Conservation (phyloP, 2,329 filamentous ascomycete species). For the Monosporascus sp. region DNA sequence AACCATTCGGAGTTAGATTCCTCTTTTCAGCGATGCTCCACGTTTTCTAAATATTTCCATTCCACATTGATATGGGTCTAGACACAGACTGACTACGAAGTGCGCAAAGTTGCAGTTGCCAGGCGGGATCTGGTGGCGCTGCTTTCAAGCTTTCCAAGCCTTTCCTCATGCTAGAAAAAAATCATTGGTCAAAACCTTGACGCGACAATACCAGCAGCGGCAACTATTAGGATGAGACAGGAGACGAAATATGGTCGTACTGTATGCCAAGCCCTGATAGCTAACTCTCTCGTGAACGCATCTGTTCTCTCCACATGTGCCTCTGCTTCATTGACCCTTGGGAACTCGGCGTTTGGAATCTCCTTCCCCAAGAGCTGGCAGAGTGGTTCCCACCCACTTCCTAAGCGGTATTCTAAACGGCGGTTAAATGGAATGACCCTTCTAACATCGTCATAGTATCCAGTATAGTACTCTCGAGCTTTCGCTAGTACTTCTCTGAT, state of each 20-base stretch:
- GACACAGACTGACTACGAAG: too few species aligned
- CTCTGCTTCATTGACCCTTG: constrained; percentile 6
- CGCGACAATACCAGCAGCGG: too few species aligned
- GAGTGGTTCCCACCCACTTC: constrained; percentile 18
- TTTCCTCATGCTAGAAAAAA: too few species aligned
- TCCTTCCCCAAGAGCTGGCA: constrained; percentile 16
- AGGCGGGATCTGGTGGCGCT: too few species aligned
- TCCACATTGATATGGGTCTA: too few species aligned
- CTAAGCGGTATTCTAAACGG: constrained; percentile 16
- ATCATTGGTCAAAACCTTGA: too few species aligned
- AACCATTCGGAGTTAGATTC: too few species aligned
- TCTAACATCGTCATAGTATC: constrained; percentile 12
- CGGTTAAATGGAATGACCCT: constrained; percentile 7
- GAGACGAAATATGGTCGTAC: not conserved
- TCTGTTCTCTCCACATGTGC: not conserved
- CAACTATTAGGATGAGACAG: not conserved
- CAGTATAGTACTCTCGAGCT: constrained; percentile 6
- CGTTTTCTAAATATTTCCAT: too few species aligned
- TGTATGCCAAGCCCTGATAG: not conserved
- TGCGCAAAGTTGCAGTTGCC: too few species aligned
- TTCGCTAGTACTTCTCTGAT: not conserved
- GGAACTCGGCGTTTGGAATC: constrained; percentile 9
- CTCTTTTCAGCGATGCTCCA: too few species aligned
- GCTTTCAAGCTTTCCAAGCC: too few species aligned
- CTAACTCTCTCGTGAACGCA: not conserved